phyloP scores from a whole-genome alignment of 2,329 filamentous ascomycete species.

The Aspergillus viridinutans region DNA sequence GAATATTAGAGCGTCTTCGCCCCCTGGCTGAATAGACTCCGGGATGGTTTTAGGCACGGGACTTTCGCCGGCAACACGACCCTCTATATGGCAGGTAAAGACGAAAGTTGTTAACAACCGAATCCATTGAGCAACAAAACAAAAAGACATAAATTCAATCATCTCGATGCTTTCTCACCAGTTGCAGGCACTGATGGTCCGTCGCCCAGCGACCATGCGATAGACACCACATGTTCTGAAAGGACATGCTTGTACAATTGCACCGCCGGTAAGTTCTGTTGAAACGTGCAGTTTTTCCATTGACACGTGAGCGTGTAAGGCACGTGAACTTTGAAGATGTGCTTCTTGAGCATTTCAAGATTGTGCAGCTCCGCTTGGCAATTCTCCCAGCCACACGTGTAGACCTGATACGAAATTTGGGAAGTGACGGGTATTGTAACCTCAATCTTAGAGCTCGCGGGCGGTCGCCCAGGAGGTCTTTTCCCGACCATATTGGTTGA shows the following conservation, averaged over 20 bases:
- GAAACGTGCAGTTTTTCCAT: slow-evolving; percentile 22
- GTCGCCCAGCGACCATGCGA: slow-evolving; percentile 58
- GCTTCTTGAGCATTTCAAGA: slow-evolving; percentile 55
- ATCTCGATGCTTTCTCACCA: slow-evolving; percentile 47
- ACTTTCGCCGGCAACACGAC: slow-evolving; percentile 5
- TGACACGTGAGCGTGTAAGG: slow-evolving; percentile 25
- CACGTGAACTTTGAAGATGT: slow-evolving; percentile 54
- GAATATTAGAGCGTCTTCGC: slow-evolving; percentile 33
- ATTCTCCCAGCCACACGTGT: slow-evolving; percentile 54
- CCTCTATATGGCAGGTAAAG: slow-evolving; percentile 13
- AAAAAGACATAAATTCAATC: slow-evolving; percentile 28
- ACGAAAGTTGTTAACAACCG: slow-evolving; percentile 12
- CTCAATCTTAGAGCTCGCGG: slow-evolving; percentile 12
- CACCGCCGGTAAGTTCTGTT: slow-evolving; percentile 21
- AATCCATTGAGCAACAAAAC: slow-evolving; percentile 13
- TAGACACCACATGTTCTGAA: slow-evolving; percentile 47
- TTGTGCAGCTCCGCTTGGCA: slow-evolving; percentile 60
- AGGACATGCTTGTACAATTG: slow-evolving; percentile 52
- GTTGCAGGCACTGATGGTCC: slow-evolving; percentile 52
- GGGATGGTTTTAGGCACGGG: slow-evolving; percentile 43
- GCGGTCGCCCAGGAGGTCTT: slow-evolving; percentile 17
- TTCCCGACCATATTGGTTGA: slow-evolving; percentile 10
- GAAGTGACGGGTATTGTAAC: slow-evolving; percentile 15
- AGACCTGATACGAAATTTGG: slow-evolving; percentile 38
- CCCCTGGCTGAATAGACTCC: slow-evolving; percentile 25